Conservation (phyloP, 2,329 filamentous ascomycete genomes). For the Dactylellina drechsleri region DNA sequence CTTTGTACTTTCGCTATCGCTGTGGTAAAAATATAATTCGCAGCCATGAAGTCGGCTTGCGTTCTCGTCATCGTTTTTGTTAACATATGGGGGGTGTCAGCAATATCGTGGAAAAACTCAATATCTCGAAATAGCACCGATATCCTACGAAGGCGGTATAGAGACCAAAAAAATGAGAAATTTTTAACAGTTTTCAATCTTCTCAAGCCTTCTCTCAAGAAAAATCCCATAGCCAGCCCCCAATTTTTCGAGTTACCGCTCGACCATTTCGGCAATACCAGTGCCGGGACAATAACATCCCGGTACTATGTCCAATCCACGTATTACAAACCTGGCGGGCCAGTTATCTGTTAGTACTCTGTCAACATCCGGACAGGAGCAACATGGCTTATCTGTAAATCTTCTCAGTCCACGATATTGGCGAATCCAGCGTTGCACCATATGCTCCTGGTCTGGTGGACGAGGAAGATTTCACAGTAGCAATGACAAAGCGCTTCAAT, state of each 20-base stretch:
- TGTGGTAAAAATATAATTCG: conserved; percentile 22
- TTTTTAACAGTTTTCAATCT: conserved; percentile 37
- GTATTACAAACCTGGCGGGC: conserved; percentile 57
- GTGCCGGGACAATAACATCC: conserved; percentile 55
- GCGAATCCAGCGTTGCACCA: conserved; percentile 51
- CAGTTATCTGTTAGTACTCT: conserved; percentile 56
- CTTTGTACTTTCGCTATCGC: conserved; percentile 11
- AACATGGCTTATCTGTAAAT: background rate
- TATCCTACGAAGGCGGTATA: conserved; percentile 32
- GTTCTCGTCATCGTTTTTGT: conserved; percentile 29
- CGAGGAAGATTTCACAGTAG: conserved; percentile 53
- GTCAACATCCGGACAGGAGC: too few relatives aligned
- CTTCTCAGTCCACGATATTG: conserved; percentile 56
- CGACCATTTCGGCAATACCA: conserved; percentile 57
- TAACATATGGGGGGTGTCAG: conserved; percentile 21
- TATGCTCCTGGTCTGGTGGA: conserved; percentile 43
- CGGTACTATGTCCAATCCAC: conserved; percentile 58
- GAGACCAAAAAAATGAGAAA: conserved; percentile 6
- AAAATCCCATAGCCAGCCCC: conserved; percentile 21
- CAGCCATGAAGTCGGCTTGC: conserved; percentile 36
- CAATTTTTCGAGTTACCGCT: conserved; percentile 55
- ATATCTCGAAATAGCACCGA: conserved; percentile 45
- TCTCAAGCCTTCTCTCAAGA: conserved; percentile 18
- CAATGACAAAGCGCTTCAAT: conserved; percentile 55
- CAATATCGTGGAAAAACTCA: conserved; percentile 48